Evolutionary conservation across 2,329 filamentous ascomycete genomes (phyloP).

Genomic region (Cladosporium sp.): DNA sequence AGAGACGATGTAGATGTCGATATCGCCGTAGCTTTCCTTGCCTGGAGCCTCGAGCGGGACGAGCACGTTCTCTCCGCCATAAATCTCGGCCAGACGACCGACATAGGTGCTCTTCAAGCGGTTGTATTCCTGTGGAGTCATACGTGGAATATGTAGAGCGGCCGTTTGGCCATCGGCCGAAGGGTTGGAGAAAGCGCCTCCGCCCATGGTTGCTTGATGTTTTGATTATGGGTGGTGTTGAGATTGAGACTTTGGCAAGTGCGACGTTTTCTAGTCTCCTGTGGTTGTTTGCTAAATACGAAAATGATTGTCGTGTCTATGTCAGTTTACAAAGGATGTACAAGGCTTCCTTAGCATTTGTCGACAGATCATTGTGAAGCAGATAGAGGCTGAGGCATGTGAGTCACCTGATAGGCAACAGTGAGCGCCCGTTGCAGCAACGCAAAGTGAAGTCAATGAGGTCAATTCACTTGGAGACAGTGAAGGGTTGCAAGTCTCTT

Average conservation of each 20-base stretch:
- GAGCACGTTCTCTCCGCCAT: conserved; percentile 49
- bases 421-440: no score
- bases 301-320: no score
- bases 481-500: no score
- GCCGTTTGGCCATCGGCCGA: conserved; percentile 34
- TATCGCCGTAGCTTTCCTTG: conserved; percentile 63
- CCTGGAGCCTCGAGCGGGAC: conserved; percentile 62
- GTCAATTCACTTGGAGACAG: no score
- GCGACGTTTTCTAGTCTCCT: background rate
- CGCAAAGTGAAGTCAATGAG: no score
- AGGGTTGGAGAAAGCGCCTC: conserved; percentile 49
- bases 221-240: no score
- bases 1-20: conserved; percentile 59
- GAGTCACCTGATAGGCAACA: no score
- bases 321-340: no score
- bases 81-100: conserved; percentile 37
- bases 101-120: conserved; percentile 44
- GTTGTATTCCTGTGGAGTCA: conserved; percentile 54
- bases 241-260: no score
- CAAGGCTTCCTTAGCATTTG: no score
- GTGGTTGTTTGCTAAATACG: background rate
- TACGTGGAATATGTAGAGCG: conserved; percentile 56
- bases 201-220: conserved; percentile 53
- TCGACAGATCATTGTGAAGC: no score
- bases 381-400: no score